These are phyloP conservation scores for Aspergillus sparsus DNA, from an alignment of 495 filamentous ascomycete genomes.

Conservation along the genomic window DNA sequence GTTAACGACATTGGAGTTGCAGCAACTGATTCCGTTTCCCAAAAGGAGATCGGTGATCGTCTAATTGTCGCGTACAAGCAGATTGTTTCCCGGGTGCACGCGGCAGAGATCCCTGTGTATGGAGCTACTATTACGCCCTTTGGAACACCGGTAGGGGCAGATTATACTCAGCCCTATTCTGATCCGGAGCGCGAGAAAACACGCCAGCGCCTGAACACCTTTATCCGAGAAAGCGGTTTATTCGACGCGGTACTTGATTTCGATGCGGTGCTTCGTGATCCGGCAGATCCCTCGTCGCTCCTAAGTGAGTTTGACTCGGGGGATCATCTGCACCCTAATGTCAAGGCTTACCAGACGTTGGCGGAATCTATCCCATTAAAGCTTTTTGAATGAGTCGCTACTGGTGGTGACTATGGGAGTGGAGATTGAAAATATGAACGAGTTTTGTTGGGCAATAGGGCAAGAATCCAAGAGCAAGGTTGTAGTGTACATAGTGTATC, in stretches of 20 bases:
- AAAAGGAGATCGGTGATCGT: constrained; percentile 50
- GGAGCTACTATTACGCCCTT: constrained; percentile 73
- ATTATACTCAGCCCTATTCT: constrained; percentile 48
- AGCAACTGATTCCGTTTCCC: constrained; percentile 44
- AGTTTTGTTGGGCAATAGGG: no score
- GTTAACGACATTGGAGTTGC: constrained; percentile 71
- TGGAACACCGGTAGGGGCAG: constrained; percentile 40
- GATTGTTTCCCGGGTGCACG: constrained; percentile 58
- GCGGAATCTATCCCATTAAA: constrained; percentile 57
- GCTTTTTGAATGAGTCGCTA: neutral
- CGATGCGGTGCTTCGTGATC: constrained; percentile 56
- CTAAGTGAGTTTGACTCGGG: constrained; percentile 60
- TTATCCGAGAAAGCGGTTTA: constrained; percentile 56
- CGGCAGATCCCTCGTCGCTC: constrained; percentile 44
- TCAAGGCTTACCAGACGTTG: constrained; percentile 61
- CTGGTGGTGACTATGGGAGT: no score
- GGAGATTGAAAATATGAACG: no score
- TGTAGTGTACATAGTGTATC: no score
- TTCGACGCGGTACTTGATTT: constrained; percentile 70
- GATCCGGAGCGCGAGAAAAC: constrained; percentile 57
- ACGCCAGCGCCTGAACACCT: constrained; percentile 61
- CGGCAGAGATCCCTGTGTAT: constrained; percentile 57
- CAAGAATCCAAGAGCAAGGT: no score
- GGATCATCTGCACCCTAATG: constrained; percentile 72
- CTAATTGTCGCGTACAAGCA: constrained; percentile 59